These are phyloP conservation scores for Zymoseptoria crescenta DNA, from an alignment of 2,329 filamentous ascomycete genomes.

Conservation along the genomic window DNA sequence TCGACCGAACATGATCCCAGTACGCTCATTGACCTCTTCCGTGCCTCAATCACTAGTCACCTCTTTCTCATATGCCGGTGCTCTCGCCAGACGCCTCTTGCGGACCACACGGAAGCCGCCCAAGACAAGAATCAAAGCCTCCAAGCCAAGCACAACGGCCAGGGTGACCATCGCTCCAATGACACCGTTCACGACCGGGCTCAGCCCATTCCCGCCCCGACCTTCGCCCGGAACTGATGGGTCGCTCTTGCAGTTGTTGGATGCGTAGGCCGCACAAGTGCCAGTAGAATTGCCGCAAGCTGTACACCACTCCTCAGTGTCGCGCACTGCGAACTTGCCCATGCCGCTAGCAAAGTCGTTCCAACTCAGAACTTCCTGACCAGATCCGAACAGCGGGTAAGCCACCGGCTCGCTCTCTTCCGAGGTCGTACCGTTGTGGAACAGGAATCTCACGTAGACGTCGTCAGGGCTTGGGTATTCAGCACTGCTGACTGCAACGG, in stretches of 20 bases:
- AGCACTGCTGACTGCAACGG: slow-evolving; percentile 35
- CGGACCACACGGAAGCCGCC: slow-evolving; percentile 53
- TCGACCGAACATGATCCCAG: no score
- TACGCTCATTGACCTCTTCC: no score
- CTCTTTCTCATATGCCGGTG: neutral
- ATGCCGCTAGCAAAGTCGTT: slow-evolving; percentile 57
- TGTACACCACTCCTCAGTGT: slow-evolving; percentile 61
- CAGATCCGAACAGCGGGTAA: slow-evolving; percentile 56
- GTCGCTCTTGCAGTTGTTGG: slow-evolving; percentile 21
- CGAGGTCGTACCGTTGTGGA: slow-evolving; percentile 53
- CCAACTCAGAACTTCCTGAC: slow-evolving; percentile 55
- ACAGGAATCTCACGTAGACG: slow-evolving; percentile 53
- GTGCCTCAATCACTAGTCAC: no score
- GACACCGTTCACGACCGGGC: slow-evolving; percentile 67
- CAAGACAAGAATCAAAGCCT: slow-evolving; percentile 46
- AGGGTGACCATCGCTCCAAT: slow-evolving; percentile 66
- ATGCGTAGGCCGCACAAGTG: slow-evolving; percentile 48
- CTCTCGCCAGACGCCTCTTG: slow-evolving; percentile 39
- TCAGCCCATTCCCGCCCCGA: slow-evolving; percentile 43
- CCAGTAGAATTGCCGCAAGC: slow-evolving; percentile 67
- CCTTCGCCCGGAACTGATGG: slow-evolving; percentile 11
- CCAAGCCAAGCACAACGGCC: slow-evolving; percentile 52
- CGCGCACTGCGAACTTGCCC: slow-evolving; percentile 57
- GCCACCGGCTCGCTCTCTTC: slow-evolving; percentile 38
- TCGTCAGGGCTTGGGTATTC: slow-evolving; percentile 35